A percentile compares a stretch with the other conserved stretches of the same genome.
phyloP scores from a whole-genome alignment of 1,139 yeast genomes.

The Kurtzmaniella quercitrusa region DNA sequence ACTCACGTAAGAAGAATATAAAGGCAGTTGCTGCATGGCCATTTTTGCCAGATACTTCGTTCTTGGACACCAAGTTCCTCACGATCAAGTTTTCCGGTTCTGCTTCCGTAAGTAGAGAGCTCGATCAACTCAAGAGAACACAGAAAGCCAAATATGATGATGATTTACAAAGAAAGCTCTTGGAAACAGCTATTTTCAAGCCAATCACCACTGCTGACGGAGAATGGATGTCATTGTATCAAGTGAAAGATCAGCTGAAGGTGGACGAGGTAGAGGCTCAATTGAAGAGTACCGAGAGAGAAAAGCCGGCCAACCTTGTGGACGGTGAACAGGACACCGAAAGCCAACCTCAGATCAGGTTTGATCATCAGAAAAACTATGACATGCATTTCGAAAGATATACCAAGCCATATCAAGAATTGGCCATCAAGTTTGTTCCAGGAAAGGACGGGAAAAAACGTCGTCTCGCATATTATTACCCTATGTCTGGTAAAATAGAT shows the following conservation, averaged over 20 bases:
- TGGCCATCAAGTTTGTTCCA: slow-evolving; percentile 43
- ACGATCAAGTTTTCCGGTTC: slow-evolving; percentile 76
- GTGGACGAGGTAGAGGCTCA: slow-evolving; percentile 36
- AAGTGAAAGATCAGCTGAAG: slow-evolving; percentile 22
- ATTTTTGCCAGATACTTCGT: slow-evolving; percentile 82
- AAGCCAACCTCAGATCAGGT: slow-evolving; percentile 38
- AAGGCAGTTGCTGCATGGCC: slow-evolving; percentile 80
- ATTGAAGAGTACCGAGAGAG: slow-evolving; percentile 49
- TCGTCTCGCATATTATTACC: slow-evolving; percentile 69
- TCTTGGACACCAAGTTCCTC: slow-evolving; percentile 74
- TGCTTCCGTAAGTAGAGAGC: slow-evolving; percentile 55
- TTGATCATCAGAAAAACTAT: slow-evolving; percentile 70
- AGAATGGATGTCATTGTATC: slow-evolving; percentile 80
- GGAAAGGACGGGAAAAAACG: slow-evolving; percentile 43
- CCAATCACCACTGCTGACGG: slow-evolving; percentile 73
- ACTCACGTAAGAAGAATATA: slow-evolving; percentile 72
- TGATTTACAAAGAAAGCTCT: slow-evolving; percentile 37
- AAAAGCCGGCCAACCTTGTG: slow-evolving; percentile 38
- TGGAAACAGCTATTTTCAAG: slow-evolving; percentile 66
- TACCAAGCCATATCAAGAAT: slow-evolving; percentile 43
- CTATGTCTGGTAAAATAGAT: slow-evolving; percentile 73
- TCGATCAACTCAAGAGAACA: slow-evolving; percentile 31
- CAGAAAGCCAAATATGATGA: slow-evolving; percentile 35
- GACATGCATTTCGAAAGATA: slow-evolving; percentile 64
- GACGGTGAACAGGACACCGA: slow-evolving; percentile 38